These are phyloP conservation scores for Nakazawaea ernobii DNA, from an alignment of 805 yeast species.

Conservation along the genomic window DNA sequence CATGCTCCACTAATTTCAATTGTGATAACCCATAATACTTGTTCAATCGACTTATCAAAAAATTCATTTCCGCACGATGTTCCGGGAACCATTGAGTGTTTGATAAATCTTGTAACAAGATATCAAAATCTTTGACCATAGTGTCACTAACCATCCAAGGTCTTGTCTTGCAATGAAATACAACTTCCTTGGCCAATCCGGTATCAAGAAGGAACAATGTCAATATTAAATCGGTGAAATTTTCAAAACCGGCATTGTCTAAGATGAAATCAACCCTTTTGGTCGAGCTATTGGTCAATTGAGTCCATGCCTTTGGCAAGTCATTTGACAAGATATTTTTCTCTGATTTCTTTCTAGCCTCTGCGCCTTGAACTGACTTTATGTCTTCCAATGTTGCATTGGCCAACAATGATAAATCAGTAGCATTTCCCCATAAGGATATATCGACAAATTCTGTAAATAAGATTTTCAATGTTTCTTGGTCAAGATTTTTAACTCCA, in stretches of 20 bases:
- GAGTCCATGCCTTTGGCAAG: constrained; percentile 59
- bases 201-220: constrained; percentile 66
- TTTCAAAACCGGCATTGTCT: constrained; percentile 94
- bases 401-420: constrained; percentile 85
- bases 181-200: constrained; percentile 55
- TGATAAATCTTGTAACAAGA: constrained; percentile 50
- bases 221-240: constrained; percentile 76
- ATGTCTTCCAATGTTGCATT: constrained; percentile 88
- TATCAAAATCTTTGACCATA: constrained; percentile 70
- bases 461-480: constrained; percentile 43
- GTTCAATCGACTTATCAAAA: constrained; percentile 40
- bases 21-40: constrained; percentile 39
- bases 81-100: constrained; percentile 47
- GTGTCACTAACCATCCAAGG: constrained; percentile 99
- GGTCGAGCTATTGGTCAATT: constrained; percentile 24
- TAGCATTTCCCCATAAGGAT: constrained; percentile 97
- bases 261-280: constrained; percentile 74
- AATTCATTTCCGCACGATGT: constrained; percentile 39
- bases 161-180: constrained; percentile 80
- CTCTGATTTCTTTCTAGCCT: constrained; percentile 76
- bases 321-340: constrained; percentile 76
- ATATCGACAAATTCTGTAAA: constrained; percentile 83
- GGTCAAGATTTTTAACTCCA: constrained; percentile 13
- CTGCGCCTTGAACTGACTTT: constrained; percentile 86
- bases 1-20: constrained; percentile 48